Evolutionary conservation across 2,329 filamentous ascomycete species (phyloP).

Genomic region (Phyllosticta capitalensis): DNA sequence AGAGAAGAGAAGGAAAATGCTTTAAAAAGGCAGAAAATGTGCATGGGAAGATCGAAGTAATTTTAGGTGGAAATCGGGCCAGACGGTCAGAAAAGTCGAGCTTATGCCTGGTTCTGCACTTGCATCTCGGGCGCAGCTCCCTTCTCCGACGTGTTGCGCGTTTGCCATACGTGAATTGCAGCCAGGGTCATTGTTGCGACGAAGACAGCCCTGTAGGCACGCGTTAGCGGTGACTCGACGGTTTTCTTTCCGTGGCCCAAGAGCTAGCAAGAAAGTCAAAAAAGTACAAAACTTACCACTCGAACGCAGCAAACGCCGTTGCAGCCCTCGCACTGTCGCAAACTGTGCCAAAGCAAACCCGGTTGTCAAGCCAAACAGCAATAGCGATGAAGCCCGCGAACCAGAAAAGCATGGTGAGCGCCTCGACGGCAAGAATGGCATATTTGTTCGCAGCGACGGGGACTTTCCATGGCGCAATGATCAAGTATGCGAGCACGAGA

Average conservation of each 20-base stretch:
- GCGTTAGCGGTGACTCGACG: neutral
- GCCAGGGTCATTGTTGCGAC: conserved; percentile 41
- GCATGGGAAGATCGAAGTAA: too few species aligned
- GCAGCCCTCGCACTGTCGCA: conserved; percentile 56
- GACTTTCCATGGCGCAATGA: conserved; percentile 55
- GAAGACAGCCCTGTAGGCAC: conserved; percentile 40
- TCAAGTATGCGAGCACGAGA: conserved; percentile 59
- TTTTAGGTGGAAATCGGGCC: too few species aligned
- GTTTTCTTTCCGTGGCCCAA: neutral
- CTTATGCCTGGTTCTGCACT: conserved; percentile 18
- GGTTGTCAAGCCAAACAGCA: conserved; percentile 53
- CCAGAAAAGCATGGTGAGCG: conserved; percentile 77
- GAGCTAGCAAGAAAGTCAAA: neutral
- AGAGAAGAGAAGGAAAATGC: too few species aligned
- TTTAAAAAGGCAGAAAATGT: too few species aligned
- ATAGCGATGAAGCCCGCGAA: conserved; percentile 76
- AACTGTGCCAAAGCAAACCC: conserved; percentile 44
- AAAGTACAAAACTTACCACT: conserved; percentile 37
- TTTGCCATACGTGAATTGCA: conserved; percentile 37
- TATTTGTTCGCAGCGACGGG: conserved; percentile 51
- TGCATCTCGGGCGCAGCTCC: conserved; percentile 27
- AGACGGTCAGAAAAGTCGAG: too few species aligned
- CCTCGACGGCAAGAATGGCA: conserved; percentile 57
- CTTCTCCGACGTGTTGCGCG: conserved; percentile 24
- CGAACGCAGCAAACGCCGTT: conserved; percentile 56